Conservation (phyloP, 257 asterid species). For the Schizonepeta tenuifolia region DNA sequence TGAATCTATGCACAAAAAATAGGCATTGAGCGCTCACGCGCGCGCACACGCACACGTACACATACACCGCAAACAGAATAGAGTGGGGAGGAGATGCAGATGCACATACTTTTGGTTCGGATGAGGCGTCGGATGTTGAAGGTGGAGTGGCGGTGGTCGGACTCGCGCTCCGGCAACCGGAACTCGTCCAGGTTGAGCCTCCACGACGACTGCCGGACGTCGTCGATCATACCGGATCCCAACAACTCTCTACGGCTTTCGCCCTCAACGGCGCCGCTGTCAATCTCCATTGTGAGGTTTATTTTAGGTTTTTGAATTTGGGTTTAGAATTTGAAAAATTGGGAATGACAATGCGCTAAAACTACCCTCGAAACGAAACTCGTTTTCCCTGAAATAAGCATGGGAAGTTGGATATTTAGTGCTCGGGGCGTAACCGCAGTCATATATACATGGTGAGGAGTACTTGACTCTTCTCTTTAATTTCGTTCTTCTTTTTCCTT, state of each 20-base stretch:
- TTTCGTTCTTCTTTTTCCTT: too few relatives aligned
- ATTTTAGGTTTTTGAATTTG: background rate
- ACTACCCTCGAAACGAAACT: conserved; percentile 10
- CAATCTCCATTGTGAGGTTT: conserved; percentile 32
- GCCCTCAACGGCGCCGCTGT: conserved; percentile 33
- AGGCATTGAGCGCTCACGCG: conserved; percentile 20
- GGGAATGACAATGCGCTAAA: conserved; percentile 19
- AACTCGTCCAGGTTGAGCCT: conserved; percentile 64
- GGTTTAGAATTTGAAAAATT: background rate
- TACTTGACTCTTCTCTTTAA: background rate
- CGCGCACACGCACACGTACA: background rate
- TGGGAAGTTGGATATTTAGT: conserved; percentile 18
- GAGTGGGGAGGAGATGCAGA: background rate
- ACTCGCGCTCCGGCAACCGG: conserved; percentile 63
- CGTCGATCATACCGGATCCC: conserved; percentile 36
- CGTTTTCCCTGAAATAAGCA: conserved; percentile 18
- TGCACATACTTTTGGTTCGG: conserved; percentile 49
- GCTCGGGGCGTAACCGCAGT: background rate
- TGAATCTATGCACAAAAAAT: conserved; percentile 19
- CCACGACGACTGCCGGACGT: conserved; percentile 50
- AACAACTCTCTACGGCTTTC: conserved; percentile 48
- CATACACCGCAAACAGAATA: conserved; percentile 1
- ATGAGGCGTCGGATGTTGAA: conserved; percentile 54
- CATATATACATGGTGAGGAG: background rate
- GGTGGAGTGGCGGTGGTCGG: conserved; percentile 38